These are phyloP conservation scores for Fonticula alba DNA, from an alignment of 78 protist species.

Conservation along the genomic window DNA sequence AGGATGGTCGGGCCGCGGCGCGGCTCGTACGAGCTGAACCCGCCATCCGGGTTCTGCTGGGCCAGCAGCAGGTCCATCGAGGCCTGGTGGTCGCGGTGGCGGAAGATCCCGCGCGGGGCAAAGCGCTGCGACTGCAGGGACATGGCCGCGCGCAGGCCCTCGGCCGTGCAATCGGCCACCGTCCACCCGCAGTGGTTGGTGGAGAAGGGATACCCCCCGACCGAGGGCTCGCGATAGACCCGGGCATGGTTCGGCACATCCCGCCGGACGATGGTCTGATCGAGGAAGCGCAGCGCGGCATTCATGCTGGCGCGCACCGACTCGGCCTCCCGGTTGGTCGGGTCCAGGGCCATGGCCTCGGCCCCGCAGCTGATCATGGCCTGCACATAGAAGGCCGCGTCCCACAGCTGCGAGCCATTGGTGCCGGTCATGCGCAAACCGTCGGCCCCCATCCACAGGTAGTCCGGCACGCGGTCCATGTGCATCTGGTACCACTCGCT, in stretches of 20 bases:
- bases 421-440: constrained; percentile 86
- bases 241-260: constrained; percentile 5
- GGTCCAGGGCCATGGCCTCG: too few species aligned
- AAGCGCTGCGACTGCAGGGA: not conserved
- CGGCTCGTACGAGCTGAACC: constrained; percentile 68
- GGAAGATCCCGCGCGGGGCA: not conserved
- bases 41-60: constrained; percentile 63
- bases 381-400: constrained; percentile 68
- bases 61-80: constrained; percentile 51
- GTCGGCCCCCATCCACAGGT: constrained; percentile 63
- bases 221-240: not conserved
- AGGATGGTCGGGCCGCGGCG: constrained; percentile 35
- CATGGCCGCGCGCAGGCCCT: constrained; percentile 54
- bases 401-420: constrained; percentile 92
- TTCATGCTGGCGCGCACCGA: constrained; percentile 12
- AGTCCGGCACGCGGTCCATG: constrained; percentile 59
- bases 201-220: constrained; percentile 82
- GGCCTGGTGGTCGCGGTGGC: constrained; percentile 28
- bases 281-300: constrained; percentile 42
- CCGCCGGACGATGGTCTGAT: constrained; percentile 51
- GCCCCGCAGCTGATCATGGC: constrained; percentile 35
- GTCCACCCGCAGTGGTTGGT: constrained; percentile 76
- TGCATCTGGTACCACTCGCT: constrained; percentile 30
- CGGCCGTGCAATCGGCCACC: constrained; percentile 81
- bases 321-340: too few species aligned